A percentile compares a stretch with the other conserved stretches of the same genome.
These are phyloP conservation scores for Ceratobasidium sp. DNA, from an alignment of 1,284 basidiomycete genomes.

Conservation along the genomic window DNA sequence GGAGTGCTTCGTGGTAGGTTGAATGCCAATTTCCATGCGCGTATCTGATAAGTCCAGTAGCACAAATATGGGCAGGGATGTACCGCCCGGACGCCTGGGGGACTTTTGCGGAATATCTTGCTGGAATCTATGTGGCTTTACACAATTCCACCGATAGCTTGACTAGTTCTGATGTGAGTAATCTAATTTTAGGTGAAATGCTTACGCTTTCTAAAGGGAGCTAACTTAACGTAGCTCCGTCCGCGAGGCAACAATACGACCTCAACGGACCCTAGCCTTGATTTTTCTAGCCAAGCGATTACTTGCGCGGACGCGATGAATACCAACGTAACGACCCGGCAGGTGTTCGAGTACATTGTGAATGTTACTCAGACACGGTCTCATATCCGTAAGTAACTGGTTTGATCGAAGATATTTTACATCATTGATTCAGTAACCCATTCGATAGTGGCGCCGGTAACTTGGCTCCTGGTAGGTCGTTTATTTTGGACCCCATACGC, in stretches of 20 bases:
- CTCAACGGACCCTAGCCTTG: not conserved
- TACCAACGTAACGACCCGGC: conserved; percentile 32
- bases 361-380: not conserved
- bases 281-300: conserved; percentile 21
- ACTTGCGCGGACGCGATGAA: conserved; percentile 46
- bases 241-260: not conserved
- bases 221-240: not conserved
- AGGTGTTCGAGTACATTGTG: conserved; percentile 17
- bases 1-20: conserved; percentile 4
- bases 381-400: not conserved
- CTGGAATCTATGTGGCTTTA: not conserved
- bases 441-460: not conserved
- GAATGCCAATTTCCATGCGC: too few species aligned
- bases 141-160: conserved; percentile 4
- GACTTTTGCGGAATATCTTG: conserved; percentile 14
- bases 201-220: conserved; percentile 15
- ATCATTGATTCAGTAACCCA: not conserved
- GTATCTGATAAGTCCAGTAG: not conserved
- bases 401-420: not conserved
- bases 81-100: conserved; percentile 36
- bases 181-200: not conserved
- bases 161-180: not conserved
- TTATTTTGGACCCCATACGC: not conserved
- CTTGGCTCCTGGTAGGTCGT: not conserved
- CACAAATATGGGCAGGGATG: conserved; percentile 30